Conservation (phyloP, 345 rosid genomes). For the Tarenaya hassleriana region DNA sequence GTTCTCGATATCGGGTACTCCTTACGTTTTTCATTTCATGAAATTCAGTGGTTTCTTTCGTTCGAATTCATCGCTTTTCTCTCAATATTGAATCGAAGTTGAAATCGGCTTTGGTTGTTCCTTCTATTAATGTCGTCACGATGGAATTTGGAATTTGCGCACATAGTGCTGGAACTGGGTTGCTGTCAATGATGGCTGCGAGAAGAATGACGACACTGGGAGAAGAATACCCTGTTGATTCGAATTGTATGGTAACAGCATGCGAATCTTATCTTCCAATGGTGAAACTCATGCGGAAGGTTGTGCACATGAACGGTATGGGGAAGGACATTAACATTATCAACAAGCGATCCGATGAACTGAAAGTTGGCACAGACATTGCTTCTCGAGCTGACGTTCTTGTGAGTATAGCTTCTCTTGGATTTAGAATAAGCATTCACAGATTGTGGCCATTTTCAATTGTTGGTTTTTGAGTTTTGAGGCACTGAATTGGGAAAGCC, state of each 20-base stretch:
- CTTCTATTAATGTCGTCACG: background rate
- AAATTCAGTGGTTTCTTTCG: background rate
- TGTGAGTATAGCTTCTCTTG: constrained; percentile 38
- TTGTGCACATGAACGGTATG: constrained; percentile 61
- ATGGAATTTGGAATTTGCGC: constrained; percentile 3
- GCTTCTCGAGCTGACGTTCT: constrained; percentile 69
- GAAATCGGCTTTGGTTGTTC: background rate
- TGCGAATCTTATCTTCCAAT: constrained; percentile 93
- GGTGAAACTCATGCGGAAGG: constrained; percentile 87
- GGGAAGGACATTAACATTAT: constrained; percentile 45
- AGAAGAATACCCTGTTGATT: background rate
- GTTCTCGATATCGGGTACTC: constrained; percentile 86
- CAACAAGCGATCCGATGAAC: constrained; percentile 79
- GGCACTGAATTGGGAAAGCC: background rate
- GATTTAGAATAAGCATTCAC: background rate
- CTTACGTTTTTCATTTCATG: constrained; percentile 5
- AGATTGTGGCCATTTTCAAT: constrained; percentile 1
- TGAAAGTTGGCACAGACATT: constrained; percentile 56
- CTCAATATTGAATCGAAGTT: background rate
- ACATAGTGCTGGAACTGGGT: constrained; percentile 85
- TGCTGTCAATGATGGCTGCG: constrained; percentile 94
- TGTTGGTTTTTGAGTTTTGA: background rate
- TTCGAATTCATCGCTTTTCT: background rate
- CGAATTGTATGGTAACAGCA: constrained; percentile 56
- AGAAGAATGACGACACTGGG: constrained; percentile 45